Evolutionary conservation across 2,329 filamentous ascomycete genomes (phyloP), one percentile per base, ranked within the genome.

Genomic region (Fusarium oligoseptatum): DNA sequence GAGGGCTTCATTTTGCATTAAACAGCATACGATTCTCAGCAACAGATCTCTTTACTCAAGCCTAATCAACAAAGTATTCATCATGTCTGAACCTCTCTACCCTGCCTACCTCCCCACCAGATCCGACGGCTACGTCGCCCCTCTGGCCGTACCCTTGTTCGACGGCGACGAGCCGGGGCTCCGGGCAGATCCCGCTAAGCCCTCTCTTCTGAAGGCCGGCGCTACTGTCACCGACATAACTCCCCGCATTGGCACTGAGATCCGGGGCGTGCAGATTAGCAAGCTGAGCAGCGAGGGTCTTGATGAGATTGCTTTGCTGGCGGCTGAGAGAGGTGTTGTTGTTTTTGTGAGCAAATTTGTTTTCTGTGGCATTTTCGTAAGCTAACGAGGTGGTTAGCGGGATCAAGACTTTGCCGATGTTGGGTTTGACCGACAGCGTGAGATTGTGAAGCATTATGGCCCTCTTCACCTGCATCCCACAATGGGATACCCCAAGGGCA

Each of bases 91-190:
- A 12, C 81, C 81, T 7, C 52, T 82, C 8, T 82, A 82, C 66
- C 80, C 81, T 43, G 75, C 76, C 8, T 82, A 82, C 50, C 72
- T 82, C 10, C 81, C 81, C 29, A 82, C 79, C 32, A 75, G 81
- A 57, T 76, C 79, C 0, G 80, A 82, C n/a, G 81, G 81, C 3
- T 82, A 76, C 37, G 65, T 57, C 9, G 70, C 75, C 0, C 78
- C 79, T 3, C 60, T 76, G 9, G 64, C 66, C 6, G 64, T 82
- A 1, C 76, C 80, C 50, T 66, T 68, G 57, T 82, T 82, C 36
- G 79, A 80, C 2, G 76, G 57, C 3, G 75, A 79, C 15, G 81
- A 83, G 52, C 81, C 81, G 3, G 81, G 81, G 4, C 60, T 52
- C 12, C 73, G 81, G 6, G 81, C 81, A 14, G 75, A 82, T 64